Evolutionary conservation across 2,329 filamentous ascomycete genomes (phyloP), one percentile per base, ranked within the genome.

Genomic region (Cordyceps pruinosa): DNA sequence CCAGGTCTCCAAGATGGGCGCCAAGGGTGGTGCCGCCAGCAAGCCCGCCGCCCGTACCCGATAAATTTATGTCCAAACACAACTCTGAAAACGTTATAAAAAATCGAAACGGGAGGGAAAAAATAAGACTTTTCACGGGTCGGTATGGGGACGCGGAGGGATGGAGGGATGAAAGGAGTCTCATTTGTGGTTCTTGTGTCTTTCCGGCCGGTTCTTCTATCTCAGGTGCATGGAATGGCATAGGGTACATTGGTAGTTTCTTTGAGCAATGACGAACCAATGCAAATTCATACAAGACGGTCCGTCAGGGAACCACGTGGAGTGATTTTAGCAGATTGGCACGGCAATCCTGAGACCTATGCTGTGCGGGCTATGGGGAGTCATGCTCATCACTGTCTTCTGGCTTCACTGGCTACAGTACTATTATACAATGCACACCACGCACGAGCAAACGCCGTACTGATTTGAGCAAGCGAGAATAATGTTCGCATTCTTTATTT

Each of bases 1-100:
- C 77, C 89, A 96, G 75, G 81, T 87, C 76, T 92, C 90, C 86
- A 99, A 99, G 89, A 90, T 96, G 85, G 91, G 90, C 72, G 87
- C 90, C 66, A 96, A 96, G 86, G 94, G 94, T 71, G 85, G 91
- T 68, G 85, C 83, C 69, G 77, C 81, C 73, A 58, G 51, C 57
- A 97, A 97, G 88, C 86, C 90, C 69, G 83, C 87, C 74, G 86
- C 89, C 74, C 92, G 87, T 73, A 87, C 83, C 80, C 91, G 91
- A 80, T 96, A 72, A 72, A 62, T 59, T 39, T n/a, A n/a, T n/a
- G n/a, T n/a, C n/a, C n/a, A n/a, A n/a, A 26, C 57, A 47, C 26
- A 34, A 44, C 52, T 32, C 10, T 17, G 37, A 41, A 58, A 44
- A 46, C 42, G 41, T 41, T 47, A 53, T 53, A 45, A 53, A 52